These are phyloP conservation scores for Ceratocystis albifundus DNA, from an alignment of 2,329 filamentous ascomycete genomes.

Conservation along the genomic window DNA sequence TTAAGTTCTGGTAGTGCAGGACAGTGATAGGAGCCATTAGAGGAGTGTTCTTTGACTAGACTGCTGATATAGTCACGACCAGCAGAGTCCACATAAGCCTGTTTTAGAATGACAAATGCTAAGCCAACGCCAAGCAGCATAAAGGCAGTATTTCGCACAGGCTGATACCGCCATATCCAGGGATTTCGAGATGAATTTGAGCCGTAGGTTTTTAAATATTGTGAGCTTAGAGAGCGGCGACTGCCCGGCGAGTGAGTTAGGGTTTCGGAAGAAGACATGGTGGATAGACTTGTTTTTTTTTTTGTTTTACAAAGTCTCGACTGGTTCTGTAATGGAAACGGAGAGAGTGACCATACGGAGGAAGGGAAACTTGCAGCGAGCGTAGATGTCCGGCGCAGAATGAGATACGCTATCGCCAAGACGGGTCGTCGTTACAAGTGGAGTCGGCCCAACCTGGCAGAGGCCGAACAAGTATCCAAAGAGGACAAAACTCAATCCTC, in stretches of 20 bases:
- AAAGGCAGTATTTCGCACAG: slow-evolving; percentile 22
- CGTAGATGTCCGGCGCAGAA: too few species aligned
- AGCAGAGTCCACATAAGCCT: slow-evolving; percentile 25
- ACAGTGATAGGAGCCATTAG: slow-evolving; percentile 27
- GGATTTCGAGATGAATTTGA: neutral
- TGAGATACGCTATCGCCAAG: neutral
- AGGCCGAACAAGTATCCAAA: neutral
- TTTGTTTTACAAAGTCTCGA: neutral
- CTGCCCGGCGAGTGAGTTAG: neutral
- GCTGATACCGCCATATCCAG: slow-evolving; percentile 17
- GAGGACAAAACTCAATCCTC: neutral
- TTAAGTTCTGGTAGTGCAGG: slow-evolving; percentile 23
- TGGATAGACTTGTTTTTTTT: neutral
- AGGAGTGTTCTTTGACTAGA: slow-evolving; percentile 14
- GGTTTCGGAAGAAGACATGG: neutral
- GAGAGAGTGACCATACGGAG: neutral
- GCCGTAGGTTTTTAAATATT: neutral
- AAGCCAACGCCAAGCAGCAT: slow-evolving; percentile 30
- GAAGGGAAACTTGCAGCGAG: too few species aligned
- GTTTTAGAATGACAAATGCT: slow-evolving; percentile 32
- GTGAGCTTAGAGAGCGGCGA: neutral
- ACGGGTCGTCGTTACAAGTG: neutral
- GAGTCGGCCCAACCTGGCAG: neutral
- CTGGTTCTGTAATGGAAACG: neutral
- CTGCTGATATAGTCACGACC: slow-evolving; percentile 22